Conservation (phyloP, 2,329 filamentous ascomycete species). For the Colletotrichum sp. region DNA sequence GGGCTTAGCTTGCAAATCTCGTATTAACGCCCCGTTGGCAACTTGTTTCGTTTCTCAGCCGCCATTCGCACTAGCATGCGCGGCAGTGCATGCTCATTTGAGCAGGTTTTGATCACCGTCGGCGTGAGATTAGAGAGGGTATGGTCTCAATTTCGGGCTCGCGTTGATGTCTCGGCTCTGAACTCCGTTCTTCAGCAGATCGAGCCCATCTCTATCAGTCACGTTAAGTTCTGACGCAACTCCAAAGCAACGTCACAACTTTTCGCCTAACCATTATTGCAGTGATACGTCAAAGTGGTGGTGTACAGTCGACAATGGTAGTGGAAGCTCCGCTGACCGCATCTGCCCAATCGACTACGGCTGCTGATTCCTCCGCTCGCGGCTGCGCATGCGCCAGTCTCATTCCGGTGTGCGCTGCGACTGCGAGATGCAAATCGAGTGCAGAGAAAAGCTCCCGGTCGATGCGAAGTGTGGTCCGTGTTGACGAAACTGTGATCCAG, state of each 20-base stretch:
- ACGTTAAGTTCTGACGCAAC: background rate
- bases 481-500: background rate
- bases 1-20: slow-evolving; percentile 11
- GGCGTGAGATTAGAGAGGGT: slow-evolving; percentile 10
- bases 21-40: slow-evolving; percentile 4
- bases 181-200: slow-evolving; percentile 14
- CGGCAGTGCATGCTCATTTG: slow-evolving; percentile 13
- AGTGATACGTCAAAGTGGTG: background rate
- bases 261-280: background rate
- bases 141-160: background rate
- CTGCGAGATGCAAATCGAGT: background rate
- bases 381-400: background rate
- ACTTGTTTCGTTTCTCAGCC: background rate
- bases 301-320: background rate
- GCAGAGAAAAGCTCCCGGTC: background rate
- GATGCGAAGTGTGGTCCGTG: background rate
- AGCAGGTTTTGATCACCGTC: background rate
- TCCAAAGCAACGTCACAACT: background rate
- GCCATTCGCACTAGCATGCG: slow-evolving; percentile 10
- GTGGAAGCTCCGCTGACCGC: background rate
- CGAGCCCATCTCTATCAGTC: background rate
- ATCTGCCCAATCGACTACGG: background rate
- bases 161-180: slow-evolving; percentile 9
- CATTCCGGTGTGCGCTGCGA: background rate
- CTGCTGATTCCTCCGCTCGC: background rate